Percentiles rank a stretch among this genome's conserved stretches.
Evolutionary conservation across 345 rosid genomes (phyloP).

Genomic region (Eucalyptus sideroxylon): DNA sequence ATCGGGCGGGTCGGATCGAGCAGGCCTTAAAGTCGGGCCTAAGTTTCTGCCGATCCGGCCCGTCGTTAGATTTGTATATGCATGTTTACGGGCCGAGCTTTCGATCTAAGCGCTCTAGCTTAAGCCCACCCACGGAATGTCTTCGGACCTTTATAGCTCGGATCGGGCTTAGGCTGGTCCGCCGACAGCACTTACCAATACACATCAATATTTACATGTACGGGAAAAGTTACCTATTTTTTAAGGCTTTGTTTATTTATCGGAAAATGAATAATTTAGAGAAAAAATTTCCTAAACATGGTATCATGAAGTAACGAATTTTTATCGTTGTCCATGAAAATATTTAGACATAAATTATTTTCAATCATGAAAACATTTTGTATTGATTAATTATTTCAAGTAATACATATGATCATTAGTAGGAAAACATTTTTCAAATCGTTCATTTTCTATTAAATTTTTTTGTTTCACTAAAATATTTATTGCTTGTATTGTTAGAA

Average conservation of each 20-base stretch:
- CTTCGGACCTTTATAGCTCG: background rate
- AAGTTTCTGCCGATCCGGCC: background rate
- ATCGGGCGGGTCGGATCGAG: background rate
- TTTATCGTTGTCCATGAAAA: no score
- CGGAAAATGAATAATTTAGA: no score
- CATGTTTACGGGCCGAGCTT: background rate
- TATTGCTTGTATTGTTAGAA: no score
- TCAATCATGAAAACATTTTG: background rate
- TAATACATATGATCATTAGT: fast-evolving
- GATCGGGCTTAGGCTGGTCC: background rate
- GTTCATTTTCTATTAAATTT: no score
- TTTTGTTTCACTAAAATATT: background rate
- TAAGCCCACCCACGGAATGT: background rate
- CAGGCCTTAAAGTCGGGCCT: background rate
- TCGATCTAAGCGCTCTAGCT: background rate
- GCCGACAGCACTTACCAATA: background rate
- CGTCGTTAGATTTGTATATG: background rate
- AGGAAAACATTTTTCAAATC: no score
- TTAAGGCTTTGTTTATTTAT: no score
- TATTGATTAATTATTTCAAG: no score
- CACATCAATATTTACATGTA: background rate
- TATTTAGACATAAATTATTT: background rate
- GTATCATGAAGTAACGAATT: no score
- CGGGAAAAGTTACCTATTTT: background rate
- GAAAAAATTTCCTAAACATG: no score